A percentile compares a stretch with the other conserved stretches of the same genome.
These are phyloP conservation scores for Pestalotiopsis fici DNA, from an alignment of 2,329 filamentous ascomycete species.

Conservation along the genomic window DNA sequence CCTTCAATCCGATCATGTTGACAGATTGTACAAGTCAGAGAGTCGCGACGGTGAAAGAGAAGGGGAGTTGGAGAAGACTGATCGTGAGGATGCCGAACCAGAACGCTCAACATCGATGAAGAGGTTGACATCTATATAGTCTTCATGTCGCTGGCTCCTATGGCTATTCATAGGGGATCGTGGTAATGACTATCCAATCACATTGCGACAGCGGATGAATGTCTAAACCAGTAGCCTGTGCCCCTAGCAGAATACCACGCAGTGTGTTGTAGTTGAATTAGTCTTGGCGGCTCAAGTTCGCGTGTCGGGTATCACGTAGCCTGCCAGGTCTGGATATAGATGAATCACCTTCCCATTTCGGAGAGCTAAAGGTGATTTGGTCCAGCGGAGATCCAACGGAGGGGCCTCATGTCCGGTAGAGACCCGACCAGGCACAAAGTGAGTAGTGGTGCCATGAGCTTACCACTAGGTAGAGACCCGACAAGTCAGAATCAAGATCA, in stretches of 20 bases:
- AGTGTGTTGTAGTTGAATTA: conserved; percentile 3
- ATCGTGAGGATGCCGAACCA: not conserved
- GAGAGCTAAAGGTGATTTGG: not conserved
- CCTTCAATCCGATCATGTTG: conserved; percentile 8
- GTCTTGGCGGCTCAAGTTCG: not conserved
- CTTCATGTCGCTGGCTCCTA: not conserved
- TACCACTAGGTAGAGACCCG: not conserved
- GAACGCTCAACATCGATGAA: not conserved
- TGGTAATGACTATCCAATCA: not conserved
- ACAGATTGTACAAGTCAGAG: not conserved
- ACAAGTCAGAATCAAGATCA: not conserved
- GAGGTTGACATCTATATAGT: not conserved
- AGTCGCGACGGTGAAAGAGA: not conserved
- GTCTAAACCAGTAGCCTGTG: not conserved
- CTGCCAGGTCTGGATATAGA: not conserved
- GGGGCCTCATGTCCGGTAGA: not conserved
- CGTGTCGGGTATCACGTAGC: not conserved
- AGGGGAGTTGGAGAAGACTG: conserved; percentile 10
- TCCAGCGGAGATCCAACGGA: not conserved
- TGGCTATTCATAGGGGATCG: not conserved
- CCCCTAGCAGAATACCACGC: not conserved
- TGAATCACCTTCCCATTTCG: not conserved
- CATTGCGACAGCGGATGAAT: not conserved
- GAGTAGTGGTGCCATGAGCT: not conserved
- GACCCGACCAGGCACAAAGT: not conserved